phyloP scores from a whole-genome alignment of 768 basidiomycete genomes.

The Tulasnella sp. region DNA sequence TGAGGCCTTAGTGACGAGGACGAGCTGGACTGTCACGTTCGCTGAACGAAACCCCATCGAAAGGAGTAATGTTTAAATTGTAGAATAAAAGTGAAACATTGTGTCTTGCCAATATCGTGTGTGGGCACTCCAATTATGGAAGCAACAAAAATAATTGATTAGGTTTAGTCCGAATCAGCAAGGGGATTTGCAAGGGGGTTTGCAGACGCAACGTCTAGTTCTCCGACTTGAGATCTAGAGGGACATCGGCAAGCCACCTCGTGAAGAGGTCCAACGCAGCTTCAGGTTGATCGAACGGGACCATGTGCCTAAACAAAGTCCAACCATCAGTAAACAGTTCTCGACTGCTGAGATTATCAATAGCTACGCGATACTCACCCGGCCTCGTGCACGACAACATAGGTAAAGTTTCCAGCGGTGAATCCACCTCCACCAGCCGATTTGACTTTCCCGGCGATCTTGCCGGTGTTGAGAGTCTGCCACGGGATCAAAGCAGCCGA shows the following conservation, averaged over 20 bases:
- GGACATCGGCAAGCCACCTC: slow-evolving; percentile 13
- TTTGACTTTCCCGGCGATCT: slow-evolving; percentile 58
- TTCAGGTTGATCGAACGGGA: slow-evolving; percentile 83
- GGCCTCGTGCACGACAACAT: slow-evolving; percentile 67
- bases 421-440: slow-evolving; percentile 56
- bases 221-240: background rate
- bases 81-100: background rate
- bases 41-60: background rate
- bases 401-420: slow-evolving; percentile 77
- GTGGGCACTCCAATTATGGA: background rate
- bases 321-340: background rate
- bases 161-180: too few species aligned
- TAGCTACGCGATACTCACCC: slow-evolving; percentile 51
- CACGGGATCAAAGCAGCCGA: slow-evolving; percentile 38
- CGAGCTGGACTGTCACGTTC: background rate
- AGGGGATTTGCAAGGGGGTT: too few species aligned
- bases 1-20: background rate
- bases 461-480: slow-evolving; percentile 46
- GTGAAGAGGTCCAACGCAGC: slow-evolving; percentile 58
- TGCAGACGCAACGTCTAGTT: background rate
- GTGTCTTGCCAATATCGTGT: background rate
- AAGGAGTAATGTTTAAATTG: background rate
- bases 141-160: too few species aligned
- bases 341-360: background rate
- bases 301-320: slow-evolving; percentile 60